Evolutionary conservation across 1,284 basidiomycete genomes (phyloP).

Genomic region (Sporisorium sorghi): DNA sequence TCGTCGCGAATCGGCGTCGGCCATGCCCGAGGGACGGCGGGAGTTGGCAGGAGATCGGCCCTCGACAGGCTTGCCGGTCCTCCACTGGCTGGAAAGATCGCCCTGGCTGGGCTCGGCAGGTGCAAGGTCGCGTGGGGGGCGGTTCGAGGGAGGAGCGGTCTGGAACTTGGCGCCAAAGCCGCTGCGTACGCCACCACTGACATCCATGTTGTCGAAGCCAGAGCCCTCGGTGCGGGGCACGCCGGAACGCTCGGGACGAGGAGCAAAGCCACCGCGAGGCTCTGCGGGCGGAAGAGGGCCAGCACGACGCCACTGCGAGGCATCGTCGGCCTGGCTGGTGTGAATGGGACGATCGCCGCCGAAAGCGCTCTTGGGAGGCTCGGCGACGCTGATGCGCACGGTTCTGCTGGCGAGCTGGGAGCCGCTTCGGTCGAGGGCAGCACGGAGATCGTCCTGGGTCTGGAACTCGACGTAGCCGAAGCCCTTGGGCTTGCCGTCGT

Average conservation of each 20-base stretch:
- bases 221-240: constrained; percentile 36
- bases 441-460: constrained; percentile 83
- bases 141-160: constrained; percentile 41
- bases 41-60: constrained; percentile 41
- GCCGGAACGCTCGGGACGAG: constrained; percentile 47
- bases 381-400: constrained; percentile 92
- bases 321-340: constrained; percentile 71
- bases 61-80: constrained; percentile 66
- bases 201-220: constrained; percentile 67
- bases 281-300: constrained; percentile 76
- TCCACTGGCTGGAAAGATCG: constrained; percentile 64
- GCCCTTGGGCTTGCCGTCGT: constrained; percentile 89
- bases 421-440: constrained; percentile 72
- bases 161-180: constrained; percentile 66
- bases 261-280: constrained; percentile 49
- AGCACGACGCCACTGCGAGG: constrained; percentile 83
- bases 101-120: constrained; percentile 59
- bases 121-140: constrained; percentile 47
- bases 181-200: constrained; percentile 58
- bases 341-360: constrained; percentile 43
- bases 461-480: constrained; percentile 97
- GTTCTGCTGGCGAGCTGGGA: constrained; percentile 78
- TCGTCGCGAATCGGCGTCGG: constrained; percentile 33
- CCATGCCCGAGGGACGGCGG: constrained; percentile 38
- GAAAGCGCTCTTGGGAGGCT: constrained; percentile 75